Base-by-base conservation (phyloP, 2,329 filamentous ascomycete genomes). In the Phaeosphaeria sp. region DNA sequence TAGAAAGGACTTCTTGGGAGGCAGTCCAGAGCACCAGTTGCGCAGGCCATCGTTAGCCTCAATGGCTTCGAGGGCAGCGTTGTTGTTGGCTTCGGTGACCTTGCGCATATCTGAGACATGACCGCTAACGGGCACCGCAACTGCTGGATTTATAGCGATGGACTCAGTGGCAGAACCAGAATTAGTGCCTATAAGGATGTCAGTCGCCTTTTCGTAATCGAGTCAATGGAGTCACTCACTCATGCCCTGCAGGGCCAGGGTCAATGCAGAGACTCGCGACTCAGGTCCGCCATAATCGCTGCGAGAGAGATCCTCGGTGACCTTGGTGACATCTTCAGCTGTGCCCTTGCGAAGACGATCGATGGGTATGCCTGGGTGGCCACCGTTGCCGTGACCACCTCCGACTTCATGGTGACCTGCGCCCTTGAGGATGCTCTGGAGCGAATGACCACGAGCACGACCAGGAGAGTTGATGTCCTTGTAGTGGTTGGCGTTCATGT, bases 1-100 rank as follows among this genome's bases (percentile, higher is more conserved):
- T 11, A 62, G 43, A 33, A 46, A 56, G 17, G 51, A 55, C 17
- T 30, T 44, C 48, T 54, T 57, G 6, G 57, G 57, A 9, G 57
- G 55, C 1, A 49, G 50, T 6, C 60, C 60, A 20, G 52, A 54
- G 52, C 57, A 60, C 50, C 55, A 54, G 10, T 54, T 51, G 11
- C 51, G 56, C 1, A 59, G 18, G n/a, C 11, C 18, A 33, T 51
- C 48, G 15, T 15, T 6, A 47, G 42, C 42, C 10, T 43, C 15
- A 18, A 41, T 39, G 47, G n/a, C n/a, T 3, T 7, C 41, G 41
- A 43, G 5, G 7, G 30, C 13, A 13, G 30, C 30, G 3, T 36
- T 6, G 6, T 36, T 36, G 30, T 36, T 36, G 30, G 30, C 30
- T 36, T 36, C 30, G 11, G 11, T 15, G 5, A 36, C 30, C 30